phyloP scores from a whole-genome alignment of 176 grass and related monocot genomes.

The Eragrostis nindensis region DNA sequence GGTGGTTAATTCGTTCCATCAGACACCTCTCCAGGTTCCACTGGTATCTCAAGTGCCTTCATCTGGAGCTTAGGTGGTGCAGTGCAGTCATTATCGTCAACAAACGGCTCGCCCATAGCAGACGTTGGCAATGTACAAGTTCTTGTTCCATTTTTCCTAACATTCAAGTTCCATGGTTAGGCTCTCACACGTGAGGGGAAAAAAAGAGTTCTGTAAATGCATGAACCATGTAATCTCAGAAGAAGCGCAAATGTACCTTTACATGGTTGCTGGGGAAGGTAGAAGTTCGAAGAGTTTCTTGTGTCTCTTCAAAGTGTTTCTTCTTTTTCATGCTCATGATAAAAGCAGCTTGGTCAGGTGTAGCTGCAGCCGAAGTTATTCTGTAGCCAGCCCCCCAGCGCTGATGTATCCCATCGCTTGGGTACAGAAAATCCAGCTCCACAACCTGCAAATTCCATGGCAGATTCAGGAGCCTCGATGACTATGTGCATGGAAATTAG shows the following conservation, averaged over 20 bases:
- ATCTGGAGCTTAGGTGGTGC: conserved; percentile 9
- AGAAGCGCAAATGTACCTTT: conserved; percentile 47
- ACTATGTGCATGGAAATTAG: not conserved
- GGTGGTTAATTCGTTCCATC: too few species aligned
- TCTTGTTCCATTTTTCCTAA: conserved; percentile 87
- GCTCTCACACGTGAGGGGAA: not conserved
- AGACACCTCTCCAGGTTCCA: too few species aligned
- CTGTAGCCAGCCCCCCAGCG: conserved; percentile 81
- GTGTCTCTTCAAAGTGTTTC: conserved; percentile 77
- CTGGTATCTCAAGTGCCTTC: too few species aligned
- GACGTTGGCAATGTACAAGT: conserved; percentile 66
- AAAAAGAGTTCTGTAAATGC: not conserved
- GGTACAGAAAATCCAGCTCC: conserved; percentile 90
- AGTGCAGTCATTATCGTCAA: conserved; percentile 53
- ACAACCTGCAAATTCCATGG: conserved; percentile 56
- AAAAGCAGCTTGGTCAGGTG: conserved; percentile 74
- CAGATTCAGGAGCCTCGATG: conserved; percentile 20
- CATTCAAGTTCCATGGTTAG: not conserved
- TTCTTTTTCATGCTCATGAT: conserved; percentile 82
- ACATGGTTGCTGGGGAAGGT: conserved; percentile 79
- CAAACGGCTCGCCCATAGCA: conserved; percentile 77
- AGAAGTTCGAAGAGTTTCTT: conserved; percentile 85
- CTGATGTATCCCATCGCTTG: conserved; percentile 80
- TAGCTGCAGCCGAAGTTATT: conserved; percentile 82
- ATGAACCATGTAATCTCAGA: not conserved